phyloP scores from a whole-genome alignment of 805 yeast species.

The Candida germanica region DNA sequence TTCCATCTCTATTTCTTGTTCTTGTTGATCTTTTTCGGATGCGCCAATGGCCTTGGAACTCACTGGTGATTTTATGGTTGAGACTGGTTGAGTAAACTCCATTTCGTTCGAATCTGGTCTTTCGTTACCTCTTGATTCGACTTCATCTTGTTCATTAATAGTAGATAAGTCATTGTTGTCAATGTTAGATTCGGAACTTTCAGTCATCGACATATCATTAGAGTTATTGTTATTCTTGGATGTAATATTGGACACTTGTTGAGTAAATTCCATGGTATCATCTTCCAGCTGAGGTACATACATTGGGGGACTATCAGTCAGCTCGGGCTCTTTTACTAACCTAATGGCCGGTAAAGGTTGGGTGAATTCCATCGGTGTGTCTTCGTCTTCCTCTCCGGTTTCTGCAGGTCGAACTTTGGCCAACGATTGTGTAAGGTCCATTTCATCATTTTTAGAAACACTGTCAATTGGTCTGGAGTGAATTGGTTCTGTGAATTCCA shows the following conservation, averaged over 20 bases:
- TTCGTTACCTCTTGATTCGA: background rate
- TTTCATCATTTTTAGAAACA: conserved; percentile 12
- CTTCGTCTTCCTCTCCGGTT: background rate
- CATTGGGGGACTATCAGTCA: no score
- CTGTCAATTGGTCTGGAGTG: no score
- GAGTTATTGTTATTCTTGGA: no score
- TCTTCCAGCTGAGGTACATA: background rate
- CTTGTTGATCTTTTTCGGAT: background rate
- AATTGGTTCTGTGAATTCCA: conserved; percentile 22
- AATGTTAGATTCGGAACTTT: no score
- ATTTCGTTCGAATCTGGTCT: background rate
- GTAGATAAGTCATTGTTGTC: conserved; percentile 8
- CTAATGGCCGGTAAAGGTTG: conserved; percentile 7
- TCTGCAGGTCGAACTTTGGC: background rate
- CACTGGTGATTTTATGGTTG: background rate
- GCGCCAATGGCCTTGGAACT: background rate
- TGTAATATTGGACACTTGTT: conserved; percentile 6
- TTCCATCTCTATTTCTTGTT: conserved; percentile 11
- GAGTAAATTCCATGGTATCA: conserved; percentile 13
- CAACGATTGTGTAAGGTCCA: conserved; percentile 19
- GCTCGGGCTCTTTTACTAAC: background rate
- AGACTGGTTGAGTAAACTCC: background rate
- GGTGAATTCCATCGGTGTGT: conserved; percentile 13
- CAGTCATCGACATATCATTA: no score
- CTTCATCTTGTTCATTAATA: conserved; percentile 6